Evolutionary conservation across 331 rosid genomes (phyloP).

Genomic region (Prunus yedoensis): DNA sequence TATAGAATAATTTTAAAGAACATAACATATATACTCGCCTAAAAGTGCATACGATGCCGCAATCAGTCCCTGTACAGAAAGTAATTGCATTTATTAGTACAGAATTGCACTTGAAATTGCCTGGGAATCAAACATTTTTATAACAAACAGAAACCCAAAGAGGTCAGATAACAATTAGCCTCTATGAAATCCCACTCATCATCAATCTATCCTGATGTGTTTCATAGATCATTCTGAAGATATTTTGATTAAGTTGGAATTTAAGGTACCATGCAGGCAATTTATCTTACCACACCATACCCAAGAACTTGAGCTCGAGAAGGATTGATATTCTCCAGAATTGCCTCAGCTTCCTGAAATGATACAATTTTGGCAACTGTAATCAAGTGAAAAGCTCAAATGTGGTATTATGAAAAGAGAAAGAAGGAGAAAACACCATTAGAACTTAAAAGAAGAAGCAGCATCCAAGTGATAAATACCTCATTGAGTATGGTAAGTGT

Average conservation of each 20-base stretch:
- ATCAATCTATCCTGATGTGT: not conserved
- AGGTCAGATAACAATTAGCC: not conserved
- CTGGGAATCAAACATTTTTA: not conserved
- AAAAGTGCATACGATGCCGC: conserved; percentile 58
- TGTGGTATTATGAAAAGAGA: not conserved
- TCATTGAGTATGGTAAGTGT: conserved; percentile 72
- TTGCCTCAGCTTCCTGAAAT: conserved; percentile 95
- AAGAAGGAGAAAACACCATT: not conserved
- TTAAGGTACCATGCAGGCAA: conserved; percentile 19
- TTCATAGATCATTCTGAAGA: not conserved
- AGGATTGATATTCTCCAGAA: conserved; percentile 68
- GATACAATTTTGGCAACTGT: conserved; percentile 23
- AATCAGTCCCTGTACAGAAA: conserved; percentile 62
- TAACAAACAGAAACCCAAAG: not conserved
- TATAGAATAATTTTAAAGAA: no score
- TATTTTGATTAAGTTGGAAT: conserved; percentile 16
- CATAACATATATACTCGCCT: conserved; percentile 43
- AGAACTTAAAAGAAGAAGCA: not conserved
- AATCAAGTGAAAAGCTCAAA: not conserved
- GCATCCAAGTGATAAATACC: conserved; percentile 39
- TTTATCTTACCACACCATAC: conserved; percentile 67
- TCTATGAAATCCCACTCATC: not conserved
- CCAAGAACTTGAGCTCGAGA: conserved; percentile 69
- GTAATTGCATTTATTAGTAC: conserved; percentile 29
- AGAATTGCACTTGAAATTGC: conserved; percentile 19